Percentiles rank a stretch among this genome's conserved stretches.
Conservation (phyloP, 192 early-diverging fungal genomes). For the Coemansia sp. region DNA sequence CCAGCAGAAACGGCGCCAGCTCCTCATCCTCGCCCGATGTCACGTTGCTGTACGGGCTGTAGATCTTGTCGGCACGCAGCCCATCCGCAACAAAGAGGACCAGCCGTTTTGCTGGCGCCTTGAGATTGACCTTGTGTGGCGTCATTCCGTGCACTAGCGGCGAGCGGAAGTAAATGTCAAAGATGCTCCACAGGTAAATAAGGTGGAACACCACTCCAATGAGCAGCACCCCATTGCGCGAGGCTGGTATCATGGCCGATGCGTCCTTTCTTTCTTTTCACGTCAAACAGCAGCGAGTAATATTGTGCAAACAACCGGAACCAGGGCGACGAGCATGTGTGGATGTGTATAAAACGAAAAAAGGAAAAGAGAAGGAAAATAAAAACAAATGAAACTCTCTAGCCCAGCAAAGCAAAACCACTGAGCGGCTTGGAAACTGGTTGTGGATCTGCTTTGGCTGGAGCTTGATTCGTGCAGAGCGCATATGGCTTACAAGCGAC, state of each 20-base stretch:
- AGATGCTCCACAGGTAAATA: slow-evolving; percentile 87
- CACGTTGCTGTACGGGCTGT: slow-evolving; percentile 65
- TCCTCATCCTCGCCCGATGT: slow-evolving; percentile 34
- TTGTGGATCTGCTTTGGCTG: no score
- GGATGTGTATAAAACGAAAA: background rate
- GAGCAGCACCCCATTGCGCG: slow-evolving; percentile 63
- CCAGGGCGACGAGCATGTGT: background rate
- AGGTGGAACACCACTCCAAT: slow-evolving; percentile 90
- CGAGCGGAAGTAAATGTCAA: slow-evolving; percentile 99
- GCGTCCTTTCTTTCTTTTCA: background rate
- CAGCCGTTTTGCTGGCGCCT: slow-evolving; percentile 81
- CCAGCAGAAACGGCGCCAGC: slow-evolving; percentile 59
- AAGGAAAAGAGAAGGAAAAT: background rate
- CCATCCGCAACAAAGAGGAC: slow-evolving; percentile 92
- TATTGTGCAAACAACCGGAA: background rate
- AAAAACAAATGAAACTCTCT: no score
- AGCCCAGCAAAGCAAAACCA: background rate
- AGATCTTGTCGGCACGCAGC: slow-evolving; percentile 89
- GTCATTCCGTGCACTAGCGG: slow-evolving; percentile 97
- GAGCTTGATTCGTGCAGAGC: no score
- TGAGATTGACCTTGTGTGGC: slow-evolving; percentile 67
- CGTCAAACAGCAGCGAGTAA: background rate
- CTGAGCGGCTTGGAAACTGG: background rate
- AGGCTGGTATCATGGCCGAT: slow-evolving; percentile 46
- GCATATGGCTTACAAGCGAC: no score